phyloP scores from a whole-genome alignment of 2,329 filamentous ascomycete genomes.

The Pyrenophora tritici-repentis region DNA sequence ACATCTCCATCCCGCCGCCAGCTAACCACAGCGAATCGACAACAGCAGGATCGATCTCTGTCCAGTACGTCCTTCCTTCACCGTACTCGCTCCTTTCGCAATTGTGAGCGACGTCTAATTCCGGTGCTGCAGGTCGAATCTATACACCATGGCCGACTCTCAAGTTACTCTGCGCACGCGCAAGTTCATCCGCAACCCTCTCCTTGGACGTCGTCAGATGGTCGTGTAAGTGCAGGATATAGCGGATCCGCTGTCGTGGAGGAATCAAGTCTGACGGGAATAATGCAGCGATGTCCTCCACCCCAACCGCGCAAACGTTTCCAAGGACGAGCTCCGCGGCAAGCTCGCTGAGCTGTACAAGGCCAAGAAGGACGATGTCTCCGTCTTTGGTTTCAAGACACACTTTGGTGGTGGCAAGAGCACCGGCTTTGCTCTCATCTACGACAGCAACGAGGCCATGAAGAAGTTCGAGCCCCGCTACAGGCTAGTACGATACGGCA shows the following conservation, averaged over 20 bases:
- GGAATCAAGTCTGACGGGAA: slow-evolving; percentile 36
- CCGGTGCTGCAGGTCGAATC: slow-evolving; percentile 39
- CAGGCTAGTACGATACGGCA: slow-evolving; percentile 91
- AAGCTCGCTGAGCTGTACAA: slow-evolving; percentile 98
- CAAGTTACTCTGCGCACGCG: slow-evolving; percentile 75
- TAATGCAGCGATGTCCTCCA: slow-evolving; percentile 92
- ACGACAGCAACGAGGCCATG: slow-evolving; percentile 97
- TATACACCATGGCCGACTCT: slow-evolving; percentile 78
- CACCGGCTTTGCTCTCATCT: slow-evolving; percentile 97
- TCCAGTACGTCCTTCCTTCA: slow-evolving; percentile 36
- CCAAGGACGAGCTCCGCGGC: slow-evolving; percentile 96
- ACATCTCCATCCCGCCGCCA: slow-evolving; percentile 42
- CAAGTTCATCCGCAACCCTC: slow-evolving; percentile 99
- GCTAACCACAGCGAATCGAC: slow-evolving; percentile 37
- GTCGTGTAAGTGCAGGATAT: slow-evolving; percentile 73
- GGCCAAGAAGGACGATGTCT: slow-evolving; percentile 95
- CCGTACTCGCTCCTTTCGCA: slow-evolving; percentile 4
- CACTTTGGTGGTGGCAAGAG: slow-evolving; percentile 99
- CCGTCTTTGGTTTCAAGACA: slow-evolving; percentile 97
- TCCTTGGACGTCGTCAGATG: slow-evolving; percentile 99
- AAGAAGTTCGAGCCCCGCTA: slow-evolving; percentile 99
- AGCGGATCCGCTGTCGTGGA: slow-evolving; percentile 18
- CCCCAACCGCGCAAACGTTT: slow-evolving; percentile 97
- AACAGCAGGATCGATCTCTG: slow-evolving; percentile 43
- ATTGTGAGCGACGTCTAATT: slow-evolving; percentile 13